Base-by-base conservation (phyloP, 805 yeast genomes). In the Clavispora phyllophila region DNA sequence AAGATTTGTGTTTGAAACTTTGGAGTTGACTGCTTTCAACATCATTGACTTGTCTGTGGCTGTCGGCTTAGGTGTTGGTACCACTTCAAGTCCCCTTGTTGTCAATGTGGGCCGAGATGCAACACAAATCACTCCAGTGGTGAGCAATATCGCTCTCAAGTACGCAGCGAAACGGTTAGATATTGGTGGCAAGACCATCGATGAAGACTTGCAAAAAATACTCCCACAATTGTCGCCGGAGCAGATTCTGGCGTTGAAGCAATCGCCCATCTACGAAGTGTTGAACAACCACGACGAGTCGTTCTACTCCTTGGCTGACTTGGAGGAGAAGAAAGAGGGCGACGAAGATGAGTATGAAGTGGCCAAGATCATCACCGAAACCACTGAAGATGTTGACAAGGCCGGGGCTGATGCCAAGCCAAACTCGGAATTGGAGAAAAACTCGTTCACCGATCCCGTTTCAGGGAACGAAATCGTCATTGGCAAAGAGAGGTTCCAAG, bases 401-500 rank as follows among this genome's bases (percentile, higher is more conserved):
- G 64, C 60, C 24, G 66, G 56, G 32, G 59, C 58, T 12, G 67
- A 65, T 54, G 18, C 18, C 5, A 61, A 65, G 56, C 70, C 76
- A 26, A 90, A 91, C 63, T 70, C 76, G 29, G 91, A 87, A 56
- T 61, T 82, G 45, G 91, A 85, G 53, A 73, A 67, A n/a, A 90
- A 89, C 61, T 60, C 72, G 6, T 91, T 90, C 57, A 58, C 69
- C 24, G 95, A 86, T 62, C 62, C 73, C 9, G 55, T 55, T n/a
- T 54, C 67, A 3, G 84, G 87, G 4, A 67, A 74, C 38, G 66
- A 66, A 42, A 58, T 85, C n/a, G 68, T 68, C 7, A 79, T 91
- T n/a, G 98, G 98, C 2, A 85, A 82, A 46, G 96, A 89, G 66
- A 73, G 98, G 54, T 91, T 91, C 63, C 82, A 78, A 58, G 98